Conservation (phyloP, 1,284 basidiomycete species). For the Apiotrichum sp. region DNA sequence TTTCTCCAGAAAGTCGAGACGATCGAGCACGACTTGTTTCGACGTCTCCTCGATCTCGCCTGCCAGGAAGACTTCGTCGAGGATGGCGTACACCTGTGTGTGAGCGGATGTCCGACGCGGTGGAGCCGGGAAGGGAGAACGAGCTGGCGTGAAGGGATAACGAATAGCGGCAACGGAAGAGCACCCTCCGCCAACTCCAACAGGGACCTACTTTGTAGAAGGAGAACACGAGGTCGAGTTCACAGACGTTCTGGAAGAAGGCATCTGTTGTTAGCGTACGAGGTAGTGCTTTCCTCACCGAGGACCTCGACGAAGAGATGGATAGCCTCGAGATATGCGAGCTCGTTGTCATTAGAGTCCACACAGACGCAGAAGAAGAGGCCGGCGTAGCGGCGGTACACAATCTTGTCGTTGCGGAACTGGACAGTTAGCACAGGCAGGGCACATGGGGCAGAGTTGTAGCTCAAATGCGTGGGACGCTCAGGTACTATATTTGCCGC, state of each 20-base stretch:
- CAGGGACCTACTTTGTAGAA: slow-evolving; percentile 76
- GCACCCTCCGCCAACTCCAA: not conserved
- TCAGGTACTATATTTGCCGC: too few relatives aligned
- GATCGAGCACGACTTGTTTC: slow-evolving; percentile 85
- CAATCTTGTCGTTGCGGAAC: slow-evolving; percentile 93
- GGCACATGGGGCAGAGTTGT: too few relatives aligned
- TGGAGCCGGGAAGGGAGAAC: too few relatives aligned
- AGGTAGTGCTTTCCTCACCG: slow-evolving; percentile 53
- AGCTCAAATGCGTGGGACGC: too few relatives aligned
- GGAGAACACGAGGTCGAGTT: slow-evolving; percentile 93
- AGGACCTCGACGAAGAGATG: slow-evolving; percentile 98
- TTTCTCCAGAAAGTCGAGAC: slow-evolving; percentile 85
- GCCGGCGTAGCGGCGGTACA: slow-evolving; percentile 92
- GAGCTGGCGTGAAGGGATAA: too few relatives aligned
- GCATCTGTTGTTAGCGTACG: slow-evolving; percentile 57
- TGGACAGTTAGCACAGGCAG: slow-evolving; percentile 38
- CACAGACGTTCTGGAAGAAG: slow-evolving; percentile 98
- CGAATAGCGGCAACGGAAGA: too few relatives aligned
- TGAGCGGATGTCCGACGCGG: slow-evolving; percentile 1
- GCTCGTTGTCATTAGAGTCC: slow-evolving; percentile 95
- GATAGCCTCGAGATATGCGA: slow-evolving; percentile 94
- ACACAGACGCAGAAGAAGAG: slow-evolving; percentile 98
- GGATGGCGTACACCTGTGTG: slow-evolving; percentile 81
- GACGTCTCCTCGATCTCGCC: slow-evolving; percentile 98
- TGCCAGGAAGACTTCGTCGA: slow-evolving; percentile 98